Percentiles rank a stretch among this genome's conserved stretches.
These are phyloP conservation scores for Bonia amplexicaulis DNA, from an alignment of 176 grass and related monocot species.

Conservation along the genomic window DNA sequence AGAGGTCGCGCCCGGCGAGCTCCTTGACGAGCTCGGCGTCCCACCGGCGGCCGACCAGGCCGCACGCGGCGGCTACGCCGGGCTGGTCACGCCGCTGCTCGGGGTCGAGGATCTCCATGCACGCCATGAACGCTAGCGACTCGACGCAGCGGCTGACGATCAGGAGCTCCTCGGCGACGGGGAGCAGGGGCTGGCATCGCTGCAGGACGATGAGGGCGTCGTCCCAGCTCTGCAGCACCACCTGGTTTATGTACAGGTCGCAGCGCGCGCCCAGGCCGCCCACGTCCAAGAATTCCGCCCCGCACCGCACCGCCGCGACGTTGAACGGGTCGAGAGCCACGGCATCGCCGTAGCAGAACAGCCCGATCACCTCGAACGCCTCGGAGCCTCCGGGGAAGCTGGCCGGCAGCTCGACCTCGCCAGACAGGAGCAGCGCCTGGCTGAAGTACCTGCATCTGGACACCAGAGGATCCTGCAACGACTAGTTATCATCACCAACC, in stretches of 20 bases:
- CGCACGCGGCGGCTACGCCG: neutral
- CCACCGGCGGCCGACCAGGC: conserved; percentile 51
- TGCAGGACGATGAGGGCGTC: conserved; percentile 88
- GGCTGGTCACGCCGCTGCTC: conserved; percentile 54
- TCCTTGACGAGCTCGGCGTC: conserved; percentile 81
- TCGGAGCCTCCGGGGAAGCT: conserved; percentile 62
- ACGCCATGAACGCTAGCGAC: conserved; percentile 94
- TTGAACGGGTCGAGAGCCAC: conserved; percentile 78
- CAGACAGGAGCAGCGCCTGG: conserved; percentile 21
- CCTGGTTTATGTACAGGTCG: conserved; percentile 95
- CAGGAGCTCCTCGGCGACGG: conserved; percentile 68
- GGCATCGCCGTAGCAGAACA: conserved; percentile 70
- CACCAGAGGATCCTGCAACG: conserved; percentile 48
- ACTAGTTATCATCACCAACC: neutral
- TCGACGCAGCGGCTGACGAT: conserved; percentile 87
- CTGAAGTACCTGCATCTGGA: conserved; percentile 66
- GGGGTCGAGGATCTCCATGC: conserved; percentile 98
- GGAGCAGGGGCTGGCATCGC: conserved; percentile 59
- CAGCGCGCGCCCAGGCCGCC: conserved; percentile 54
- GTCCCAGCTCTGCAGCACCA: conserved; percentile 88
- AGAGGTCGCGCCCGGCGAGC: conserved; percentile 62
- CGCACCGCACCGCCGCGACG: conserved; percentile 75
- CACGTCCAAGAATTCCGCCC: conserved; percentile 62
- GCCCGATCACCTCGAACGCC: conserved; percentile 70
- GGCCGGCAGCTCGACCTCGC: conserved; percentile 45